Base-by-base conservation (phyloP, 1,284 basidiomycete genomes). In the Fomitopsis pinicola region DNA sequence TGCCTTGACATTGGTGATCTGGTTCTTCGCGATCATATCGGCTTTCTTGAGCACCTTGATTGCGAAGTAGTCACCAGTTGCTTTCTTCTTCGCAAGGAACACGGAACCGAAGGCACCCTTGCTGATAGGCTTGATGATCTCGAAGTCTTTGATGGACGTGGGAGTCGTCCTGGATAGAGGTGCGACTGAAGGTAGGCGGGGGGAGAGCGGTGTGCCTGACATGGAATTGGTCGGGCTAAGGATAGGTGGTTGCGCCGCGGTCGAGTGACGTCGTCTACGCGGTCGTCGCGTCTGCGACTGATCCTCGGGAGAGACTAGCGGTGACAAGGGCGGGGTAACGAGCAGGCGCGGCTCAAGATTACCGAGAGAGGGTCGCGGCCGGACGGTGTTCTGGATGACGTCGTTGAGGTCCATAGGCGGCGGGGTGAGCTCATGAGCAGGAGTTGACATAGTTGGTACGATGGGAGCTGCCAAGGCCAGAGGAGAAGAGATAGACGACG, bases 1-100 rank as follows among this genome's bases (percentile, higher is more conserved):
- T 3, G 97, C 97, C 78, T 98, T 99, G 75, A 99, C 97, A 72
- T 99, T 99, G 60, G 97, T 99, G 76, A 99, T 97, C 77, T 99
- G 97, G 79, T 99, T 99, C 85, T 99, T 99, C 54, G 97, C 95
- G 72, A 99, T 98, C 97, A 99, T 99, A 78, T 99, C 97, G 33
- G 95, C 94, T 81, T 99, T 99, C 79, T 97, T 98, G 68, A 99
- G 78, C 38, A 98, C 95, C 78, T 99, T 99, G 86, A 99, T 97
- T 33, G 97, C 97, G 77, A 91, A 99, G 77, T 98, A 98, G 76
- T 99, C 97, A 58, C 97, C 97, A 0, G 97, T 99, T 5, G 87
- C 91, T 68, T 95, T 95, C 83, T 99, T 99, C 80, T 97, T 97
- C 38, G 97, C 94, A 42, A 99, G 83, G 76, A 97, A 99, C 55